phyloP scores from a whole-genome alignment of 345 rosid species.

The Noccaea caerulescens region DNA sequence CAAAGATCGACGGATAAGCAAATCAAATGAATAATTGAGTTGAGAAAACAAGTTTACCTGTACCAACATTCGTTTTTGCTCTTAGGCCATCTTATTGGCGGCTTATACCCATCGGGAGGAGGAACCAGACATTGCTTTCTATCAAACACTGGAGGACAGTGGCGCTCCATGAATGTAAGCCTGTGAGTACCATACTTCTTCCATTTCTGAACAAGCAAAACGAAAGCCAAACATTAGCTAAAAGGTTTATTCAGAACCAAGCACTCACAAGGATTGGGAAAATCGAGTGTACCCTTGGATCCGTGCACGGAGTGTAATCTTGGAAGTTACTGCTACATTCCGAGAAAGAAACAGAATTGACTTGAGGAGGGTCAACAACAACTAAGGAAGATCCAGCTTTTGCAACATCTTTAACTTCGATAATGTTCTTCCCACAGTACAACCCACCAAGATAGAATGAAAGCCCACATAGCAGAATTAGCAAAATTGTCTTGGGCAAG shows the following conservation, averaged over 20 bases:
- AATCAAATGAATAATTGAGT: not conserved
- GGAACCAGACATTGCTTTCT: constrained; percentile 93
- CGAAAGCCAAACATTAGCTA: constrained; percentile 21
- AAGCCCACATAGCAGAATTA: constrained; percentile 67
- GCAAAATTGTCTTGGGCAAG: constrained; percentile 54
- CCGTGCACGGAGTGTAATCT: constrained; percentile 98
- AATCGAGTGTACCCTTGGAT: constrained; percentile 69
- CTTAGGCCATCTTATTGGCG: constrained; percentile 94
- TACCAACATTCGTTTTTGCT: constrained; percentile 94
- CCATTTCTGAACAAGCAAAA: constrained; percentile 72
- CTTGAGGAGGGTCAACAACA: constrained; percentile 53
- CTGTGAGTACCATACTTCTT: constrained; percentile 82
- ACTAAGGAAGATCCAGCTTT: constrained; percentile 56
- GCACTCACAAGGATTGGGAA: not conserved
- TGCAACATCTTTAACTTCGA: constrained; percentile 46
- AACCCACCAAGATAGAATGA: constrained; percentile 94
- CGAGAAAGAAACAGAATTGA: constrained; percentile 61
- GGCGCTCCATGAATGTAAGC: constrained; percentile 94
- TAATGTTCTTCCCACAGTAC: constrained; percentile 62
- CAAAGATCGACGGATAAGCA: constrained; percentile 4
- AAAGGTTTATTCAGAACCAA: not conserved
- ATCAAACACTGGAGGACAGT: constrained; percentile 87
- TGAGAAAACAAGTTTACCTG: constrained; percentile 58
- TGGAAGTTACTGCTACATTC: constrained; percentile 85
- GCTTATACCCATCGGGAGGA: constrained; percentile 95